Evolutionary conservation across 2,329 filamentous ascomycete genomes (phyloP), one percentile per base, ranked within the genome.

Genomic region (Ceratocystis papillata): DNA sequence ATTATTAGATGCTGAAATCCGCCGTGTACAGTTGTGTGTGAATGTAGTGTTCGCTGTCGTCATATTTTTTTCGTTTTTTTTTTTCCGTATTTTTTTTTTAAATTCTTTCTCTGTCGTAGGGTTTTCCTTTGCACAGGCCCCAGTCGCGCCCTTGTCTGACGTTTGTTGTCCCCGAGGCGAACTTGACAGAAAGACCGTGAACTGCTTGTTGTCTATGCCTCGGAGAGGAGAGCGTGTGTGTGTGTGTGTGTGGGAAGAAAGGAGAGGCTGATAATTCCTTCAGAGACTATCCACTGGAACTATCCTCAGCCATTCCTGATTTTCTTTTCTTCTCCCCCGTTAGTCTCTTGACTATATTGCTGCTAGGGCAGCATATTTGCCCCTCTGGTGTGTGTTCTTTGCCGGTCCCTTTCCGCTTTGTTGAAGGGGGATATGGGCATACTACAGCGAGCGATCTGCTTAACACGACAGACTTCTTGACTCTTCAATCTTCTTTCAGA

Each of bases 151-250:
- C 55, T 59, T 59, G 55, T 59, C 55, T 59, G 55, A 37, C 55
- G 55, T 59, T n/a, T 59, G 55, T 20, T 59, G 55, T 41, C 30
- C 6, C 55, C 30, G 55, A 37, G 28, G 55, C 55, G 53, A 59
- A 59, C 28, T 59, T 59, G 55, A 59, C 55, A 59, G 28, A 59
- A 59, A 59, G 55, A 37, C 55, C 55, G 30, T 59, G 55, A 59
- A 37, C 55, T 59, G 55, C 33, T 59, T 59, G 55, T 20, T 25
- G 48, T 28, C 48, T 53, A 53, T 28, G 48, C 48, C 48, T 53
- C 48, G 48, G 48, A 25, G 8, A 53, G 25, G 48, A 25, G 20
- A 53, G 25, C 7, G 7, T 3, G 28, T 28, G 28, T 28, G 25
- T 6, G 25, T 6, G 30, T 6, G 6, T 33, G 30, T 33, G 48